A percentile compares a stretch with the other conserved stretches of the same genome.
phyloP scores from a whole-genome alignment of 768 basidiomycete genomes.

The Boletus rubroflammeus region DNA sequence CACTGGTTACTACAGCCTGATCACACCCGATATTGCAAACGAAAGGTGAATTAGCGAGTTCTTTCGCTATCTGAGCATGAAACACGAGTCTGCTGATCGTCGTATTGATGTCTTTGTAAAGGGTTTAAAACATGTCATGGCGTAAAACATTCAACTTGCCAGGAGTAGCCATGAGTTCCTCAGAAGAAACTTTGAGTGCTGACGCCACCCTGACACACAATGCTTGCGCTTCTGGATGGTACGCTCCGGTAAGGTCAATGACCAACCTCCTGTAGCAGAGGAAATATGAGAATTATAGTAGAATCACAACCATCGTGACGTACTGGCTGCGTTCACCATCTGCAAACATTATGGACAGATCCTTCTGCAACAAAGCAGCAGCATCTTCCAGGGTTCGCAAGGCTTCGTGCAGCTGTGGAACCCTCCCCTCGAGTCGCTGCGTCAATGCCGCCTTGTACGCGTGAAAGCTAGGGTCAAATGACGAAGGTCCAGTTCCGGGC shows the following conservation, averaged over 20 bases:
- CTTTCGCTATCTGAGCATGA: slow-evolving; percentile 47
- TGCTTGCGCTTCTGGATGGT: slow-evolving; percentile 49
- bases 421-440: slow-evolving; percentile 63
- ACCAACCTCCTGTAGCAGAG: slow-evolving; percentile 37
- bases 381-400: slow-evolving; percentile 57
- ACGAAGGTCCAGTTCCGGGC: slow-evolving; percentile 35
- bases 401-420: slow-evolving; percentile 55
- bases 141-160: slow-evolving; percentile 30
- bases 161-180: slow-evolving; percentile 28
- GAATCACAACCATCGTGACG: slow-evolving; percentile 13
- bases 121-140: slow-evolving; percentile 1
- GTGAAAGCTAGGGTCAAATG: slow-evolving; percentile 47
- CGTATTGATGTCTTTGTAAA: slow-evolving; percentile 4
- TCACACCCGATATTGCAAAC: slow-evolving; percentile 43
- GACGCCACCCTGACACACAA: slow-evolving; percentile 42
- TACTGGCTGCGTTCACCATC: slow-evolving; percentile 45
- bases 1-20: slow-evolving; percentile 36
- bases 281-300: background rate
- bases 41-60: slow-evolving; percentile 44
- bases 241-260: slow-evolving; percentile 40
- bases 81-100: slow-evolving; percentile 41
- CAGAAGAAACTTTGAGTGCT: slow-evolving; percentile 38
- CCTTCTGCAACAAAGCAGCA: slow-evolving; percentile 54
- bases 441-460: slow-evolving; percentile 60
- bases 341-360: slow-evolving; percentile 46